Base-by-base conservation (phyloP, 208 protist genomes). In the Wallacemonas sp. region DNA sequence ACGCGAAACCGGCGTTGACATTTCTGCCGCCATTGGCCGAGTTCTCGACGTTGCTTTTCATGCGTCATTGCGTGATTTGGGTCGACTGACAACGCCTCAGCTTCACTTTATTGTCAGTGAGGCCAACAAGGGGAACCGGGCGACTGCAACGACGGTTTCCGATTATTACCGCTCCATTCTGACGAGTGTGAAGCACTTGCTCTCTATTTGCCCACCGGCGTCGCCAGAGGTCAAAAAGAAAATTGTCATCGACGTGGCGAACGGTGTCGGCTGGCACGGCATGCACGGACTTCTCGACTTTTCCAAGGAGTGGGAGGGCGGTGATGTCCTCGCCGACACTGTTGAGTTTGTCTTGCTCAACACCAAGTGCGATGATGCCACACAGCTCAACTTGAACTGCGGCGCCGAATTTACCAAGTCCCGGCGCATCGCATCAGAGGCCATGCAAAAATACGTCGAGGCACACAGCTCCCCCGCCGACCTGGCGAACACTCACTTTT, bases 351-450 rank as follows among this genome's bases (percentile, higher is more conserved):
- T 63, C 14, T 41, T 91, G 10, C 28, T 94, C 1, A 85, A 96
- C 42, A 63, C 61, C 18, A 65, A 79, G 23, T 46, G 64, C 0
- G 62, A 72, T 0, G 52, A 91, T 29, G 26, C 65, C 23, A 54
- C 18, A 0, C 18, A 66, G 26, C 81, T 98, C 3, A 98, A 97
- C 67, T n/a, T 76, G 2, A 32, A 79, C 16, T 98, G 94, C 63
- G 97, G 97, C 41, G 93, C 95, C 0, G 97, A 98, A 45, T 96
- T 83, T 61, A 90, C 94, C 3, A 80, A 97, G 70, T 75, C 79
- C 54, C 49, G 64, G 44, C 49, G 78, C 79, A 71, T 1, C 4
- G 79, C 78, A 0, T 91, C 86, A 11, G 55, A 48, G 0, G 67
- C 22, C 16, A 89, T 92, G 81, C 70, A 59, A 45, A 38, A 70